Conservation (phyloP, 495 filamentous ascomycete genomes). For the Oidiodendron maius region DNA sequence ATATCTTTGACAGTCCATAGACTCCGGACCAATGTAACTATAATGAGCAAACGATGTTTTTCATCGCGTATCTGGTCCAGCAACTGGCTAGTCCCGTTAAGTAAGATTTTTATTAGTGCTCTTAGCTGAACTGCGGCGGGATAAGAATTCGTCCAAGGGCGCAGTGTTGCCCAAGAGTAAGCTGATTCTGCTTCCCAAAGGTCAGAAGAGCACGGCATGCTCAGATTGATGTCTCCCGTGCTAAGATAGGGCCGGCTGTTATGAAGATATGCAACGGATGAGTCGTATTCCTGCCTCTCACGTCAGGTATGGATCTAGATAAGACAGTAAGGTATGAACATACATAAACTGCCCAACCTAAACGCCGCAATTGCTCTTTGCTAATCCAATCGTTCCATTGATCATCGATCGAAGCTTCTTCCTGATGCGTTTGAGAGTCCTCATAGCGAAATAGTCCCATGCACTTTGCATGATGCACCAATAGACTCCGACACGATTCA, state of each 20-base stretch:
- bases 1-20: constrained; percentile 2
- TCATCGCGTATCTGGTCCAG: neutral
- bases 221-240: neutral
- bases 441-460: constrained; percentile 1
- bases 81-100: neutral
- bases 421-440: neutral
- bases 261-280: constrained; percentile 1
- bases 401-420: neutral
- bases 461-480: neutral
- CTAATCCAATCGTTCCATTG: constrained; percentile 1
- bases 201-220: neutral
- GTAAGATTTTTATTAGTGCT: neutral
- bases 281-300: neutral
- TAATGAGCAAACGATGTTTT: neutral
- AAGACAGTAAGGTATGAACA: neutral
- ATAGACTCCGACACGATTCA: neutral
- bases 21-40: neutral
- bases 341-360: constrained; percentile 1
- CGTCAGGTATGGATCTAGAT: neutral
- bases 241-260: constrained; percentile 1
- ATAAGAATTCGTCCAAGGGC: neutral
- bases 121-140: neutral
- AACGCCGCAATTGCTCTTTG: neutral
- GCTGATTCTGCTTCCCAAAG: constrained; percentile 1
- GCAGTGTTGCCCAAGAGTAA: neutral